Base-by-base conservation (phyloP, 2,329 filamentous ascomycete species). In the Phialocephala subalpina region DNA sequence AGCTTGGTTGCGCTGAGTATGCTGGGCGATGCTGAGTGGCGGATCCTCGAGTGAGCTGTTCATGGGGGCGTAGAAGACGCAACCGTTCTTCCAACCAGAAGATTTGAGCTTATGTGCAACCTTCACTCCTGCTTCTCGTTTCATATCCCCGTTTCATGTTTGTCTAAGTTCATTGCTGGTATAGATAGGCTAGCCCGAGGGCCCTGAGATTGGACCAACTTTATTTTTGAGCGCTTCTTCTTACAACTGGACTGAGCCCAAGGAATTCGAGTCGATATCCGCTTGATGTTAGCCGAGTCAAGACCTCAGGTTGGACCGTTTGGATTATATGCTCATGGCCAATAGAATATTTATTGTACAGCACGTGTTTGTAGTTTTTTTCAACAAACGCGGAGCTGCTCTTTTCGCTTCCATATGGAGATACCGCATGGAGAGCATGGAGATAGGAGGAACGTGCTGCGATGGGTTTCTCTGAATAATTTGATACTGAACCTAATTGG, bases 121-220 rank as follows among this genome's bases (percentile, higher is more conserved):
- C 6, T 49, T 18, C n/a, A 18, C 45, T 22, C 25, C 49, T 29
- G 49, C 27, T 53, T 29, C 25, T 33, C 14, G 49, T 53, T 53
- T 53, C 49, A 53, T n/a, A 18, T 3, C 25, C 18, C 18, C 14
- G 49, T 53, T 53, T 53, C 49, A 53, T 27, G 49, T 53, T 53
- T 53, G 45, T 49, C 45, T 20, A 49, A 49, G 20, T 25, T 18
- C 45, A 22, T 18, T 1, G 20, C n/a, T 7, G 18, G 22, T 49
- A 6, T 16, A 22, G 45, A 22, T 49, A 22, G 6, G 4, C 45
- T 22, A 11, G 45, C 22, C 25, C 49, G 25, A 2, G 22, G 3
- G 1, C 25, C 5, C 27, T 27, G 25, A 33, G 49, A 53, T 53
- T 53, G 49, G 49, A 33, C 18, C 2, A 53, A 5, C 11, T 53